Conservation (phyloP, 192 early-diverging fungal genomes). For the Podila clonocystis region DNA sequence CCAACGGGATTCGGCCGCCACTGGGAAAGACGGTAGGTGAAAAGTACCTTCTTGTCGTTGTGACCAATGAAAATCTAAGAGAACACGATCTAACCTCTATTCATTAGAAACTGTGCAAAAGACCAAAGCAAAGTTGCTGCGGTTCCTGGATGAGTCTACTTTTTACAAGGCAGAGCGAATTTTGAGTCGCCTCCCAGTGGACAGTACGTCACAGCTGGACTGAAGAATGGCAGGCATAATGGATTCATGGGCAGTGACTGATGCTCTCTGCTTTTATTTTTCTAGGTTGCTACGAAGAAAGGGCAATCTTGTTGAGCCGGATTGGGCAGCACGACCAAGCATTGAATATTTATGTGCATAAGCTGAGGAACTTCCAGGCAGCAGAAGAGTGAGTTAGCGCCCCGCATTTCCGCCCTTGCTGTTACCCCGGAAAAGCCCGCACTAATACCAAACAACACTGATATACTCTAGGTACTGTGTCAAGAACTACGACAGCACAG, state of each 20-base stretch:
- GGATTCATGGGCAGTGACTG: too few species aligned
- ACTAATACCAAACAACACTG: background rate
- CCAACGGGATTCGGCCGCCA: slow-evolving; percentile 38
- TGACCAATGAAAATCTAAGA: background rate
- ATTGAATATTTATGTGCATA: slow-evolving; percentile 83
- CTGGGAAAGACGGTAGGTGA: slow-evolving; percentile 21
- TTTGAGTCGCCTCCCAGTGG: slow-evolving; percentile 77
- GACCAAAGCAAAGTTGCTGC: slow-evolving; percentile 57
- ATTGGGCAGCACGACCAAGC: slow-evolving; percentile 91
- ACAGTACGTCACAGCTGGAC: slow-evolving; percentile 54
- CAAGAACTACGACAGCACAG: slow-evolving; percentile 61
- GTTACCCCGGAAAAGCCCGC: too few species aligned
- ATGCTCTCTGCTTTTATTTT: background rate
- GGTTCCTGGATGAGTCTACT: slow-evolving; percentile 75
- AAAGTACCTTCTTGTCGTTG: background rate
- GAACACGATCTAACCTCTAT: slow-evolving; percentile 13
- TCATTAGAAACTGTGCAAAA: slow-evolving; percentile 17
- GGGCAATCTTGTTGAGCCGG: slow-evolving; percentile 80
- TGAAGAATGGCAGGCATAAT: too few species aligned
- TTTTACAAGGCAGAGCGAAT: slow-evolving; percentile 82
- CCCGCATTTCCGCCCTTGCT: background rate
- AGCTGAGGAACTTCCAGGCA: slow-evolving; percentile 72
- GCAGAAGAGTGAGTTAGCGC: slow-evolving; percentile 70
- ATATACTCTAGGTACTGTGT: slow-evolving; percentile 69
- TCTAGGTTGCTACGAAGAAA: slow-evolving; percentile 82